Conservation (phyloP, 768 basidiomycete species). For the Termitomyces sp. region DNA sequence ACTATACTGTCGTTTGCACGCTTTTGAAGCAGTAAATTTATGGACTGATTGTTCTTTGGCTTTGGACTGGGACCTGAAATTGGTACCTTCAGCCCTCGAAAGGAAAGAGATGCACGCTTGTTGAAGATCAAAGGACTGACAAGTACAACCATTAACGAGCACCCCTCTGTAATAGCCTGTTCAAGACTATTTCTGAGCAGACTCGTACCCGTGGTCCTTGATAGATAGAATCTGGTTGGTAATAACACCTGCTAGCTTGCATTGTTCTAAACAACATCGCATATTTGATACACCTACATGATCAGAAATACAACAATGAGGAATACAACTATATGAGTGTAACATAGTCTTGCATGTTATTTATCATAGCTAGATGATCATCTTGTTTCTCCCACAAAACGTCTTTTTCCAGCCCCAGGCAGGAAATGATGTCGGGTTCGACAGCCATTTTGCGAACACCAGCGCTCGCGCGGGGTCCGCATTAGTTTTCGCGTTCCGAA, state of each 20-base stretch:
- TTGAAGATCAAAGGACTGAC: too few relatives aligned
- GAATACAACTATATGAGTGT: not conserved
- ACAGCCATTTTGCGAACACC: conserved; percentile 28
- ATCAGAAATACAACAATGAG: not conserved
- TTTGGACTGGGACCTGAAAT: too few relatives aligned
- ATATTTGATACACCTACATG: not conserved
- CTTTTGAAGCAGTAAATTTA: not conserved
- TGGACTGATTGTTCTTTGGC: too few relatives aligned
- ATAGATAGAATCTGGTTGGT: not conserved
- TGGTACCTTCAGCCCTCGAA: too few relatives aligned
- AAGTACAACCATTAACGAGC: too few relatives aligned
- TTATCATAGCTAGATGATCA: not conserved
- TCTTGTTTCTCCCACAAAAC: conserved; percentile 6
- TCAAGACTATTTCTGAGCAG: not conserved
- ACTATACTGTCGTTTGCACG: not conserved
- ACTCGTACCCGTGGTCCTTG: not conserved
- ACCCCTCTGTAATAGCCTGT: too few relatives aligned
- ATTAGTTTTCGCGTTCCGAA: conserved; percentile 19
- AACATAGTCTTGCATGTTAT: not conserved
- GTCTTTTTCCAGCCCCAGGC: conserved; percentile 30
- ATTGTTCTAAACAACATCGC: not conserved
- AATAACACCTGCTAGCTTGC: not conserved
- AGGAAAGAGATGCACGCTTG: too few relatives aligned
- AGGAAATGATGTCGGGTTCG: conserved; percentile 29
- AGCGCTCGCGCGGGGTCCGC: conserved; percentile 16